These are phyloP conservation scores for Tympanopsis confertula DNA, from an alignment of 2,329 filamentous ascomycete species.

Conservation along the genomic window DNA sequence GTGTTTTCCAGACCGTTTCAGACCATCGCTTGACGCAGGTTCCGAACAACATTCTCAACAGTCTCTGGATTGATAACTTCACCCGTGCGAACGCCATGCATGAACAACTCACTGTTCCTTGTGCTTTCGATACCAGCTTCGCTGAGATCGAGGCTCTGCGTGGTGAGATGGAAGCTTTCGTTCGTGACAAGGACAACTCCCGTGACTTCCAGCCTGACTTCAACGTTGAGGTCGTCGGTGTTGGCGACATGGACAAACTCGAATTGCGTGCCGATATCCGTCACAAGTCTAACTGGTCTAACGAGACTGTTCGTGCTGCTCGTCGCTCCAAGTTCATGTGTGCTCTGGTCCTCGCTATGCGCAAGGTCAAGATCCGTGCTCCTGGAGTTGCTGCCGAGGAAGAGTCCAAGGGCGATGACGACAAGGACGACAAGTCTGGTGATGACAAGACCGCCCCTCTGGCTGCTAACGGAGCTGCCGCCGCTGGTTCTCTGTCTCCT, in stretches of 20 bases:
- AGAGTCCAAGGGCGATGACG: too few species aligned
- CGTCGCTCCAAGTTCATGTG: conserved; percentile 8
- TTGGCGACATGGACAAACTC: conserved; percentile 13
- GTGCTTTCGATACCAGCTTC: conserved; percentile 13
- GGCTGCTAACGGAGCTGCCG: too few species aligned
- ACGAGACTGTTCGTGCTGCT: conserved; percentile 3
- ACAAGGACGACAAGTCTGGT: neutral
- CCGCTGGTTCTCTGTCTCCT: too few species aligned
- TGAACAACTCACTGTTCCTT: conserved; percentile 15
- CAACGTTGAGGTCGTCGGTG: conserved; percentile 15
- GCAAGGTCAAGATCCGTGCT: conserved; percentile 6
- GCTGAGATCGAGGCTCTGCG: conserved; percentile 16
- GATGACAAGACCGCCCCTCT: neutral
- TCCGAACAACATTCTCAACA: conserved; percentile 19
- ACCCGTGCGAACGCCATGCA: conserved; percentile 19
- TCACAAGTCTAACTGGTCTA: conserved; percentile 11
- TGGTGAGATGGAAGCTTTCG: conserved; percentile 14
- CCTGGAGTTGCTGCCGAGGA: too few species aligned
- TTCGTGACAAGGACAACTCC: conserved; percentile 13
- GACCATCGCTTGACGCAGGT: conserved; percentile 10
- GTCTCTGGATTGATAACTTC: conserved; percentile 22
- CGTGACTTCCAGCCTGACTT: conserved; percentile 17
- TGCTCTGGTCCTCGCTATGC: conserved; percentile 6
- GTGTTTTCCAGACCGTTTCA: conserved; percentile 7
- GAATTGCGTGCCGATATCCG: conserved; percentile 16